Base-by-base conservation (phyloP, 2,329 filamentous ascomycete species). In the Hypocreales sp. region DNA sequence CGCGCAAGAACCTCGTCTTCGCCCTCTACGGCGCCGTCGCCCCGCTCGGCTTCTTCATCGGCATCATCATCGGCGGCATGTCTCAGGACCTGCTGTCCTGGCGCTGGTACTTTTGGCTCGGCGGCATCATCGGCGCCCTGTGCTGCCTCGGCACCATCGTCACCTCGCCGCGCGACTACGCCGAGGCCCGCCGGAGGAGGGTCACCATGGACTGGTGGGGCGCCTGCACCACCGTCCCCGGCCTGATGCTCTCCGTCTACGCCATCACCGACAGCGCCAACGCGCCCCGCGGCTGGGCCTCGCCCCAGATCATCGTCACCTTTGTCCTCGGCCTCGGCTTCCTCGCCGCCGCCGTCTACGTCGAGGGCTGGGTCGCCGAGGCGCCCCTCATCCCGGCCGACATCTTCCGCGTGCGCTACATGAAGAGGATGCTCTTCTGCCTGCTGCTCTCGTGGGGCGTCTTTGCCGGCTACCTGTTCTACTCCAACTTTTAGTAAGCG, bases 71-170 rank as follows among this genome's bases (percentile, higher is more conserved):
- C 27, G 72, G 72, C 0, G 76, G 73, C 1, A 29, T 79, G 1
- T 55, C 65, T 4, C 65, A 64, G 0, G 70, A 79, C 32, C 67
- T 63, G 31, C 48, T 67, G 1, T 52, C 46, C 0, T 80, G 73
- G 72, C 47, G 63, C 4, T 78, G 70, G 67, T 80, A 74, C 44
- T 80, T 79, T 44, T 80, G 64, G 53, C 63, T 79, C 28, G 73
- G 73, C 1, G 39, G 42, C 30, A 49, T 54, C 13, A 36, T 55
- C 22, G 34, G 48, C 7, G 57, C 61, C 1, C n/a, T 74, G n/a
- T 44, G 66, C 7, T 62, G 59, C 2, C 55, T 64, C 25, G 65
- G 64, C 27, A 48, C 52, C 1, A 35, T 53, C 14, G 28, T 56
- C 24, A 47, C 47, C 5, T 44, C 54, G 12, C 55, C 55, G 2